Percentiles rank a stretch among this genome's conserved stretches.
These are phyloP conservation scores for Ascochyta viciae-villosae DNA, from an alignment of 2,329 filamentous ascomycete species.

Conservation along the genomic window DNA sequence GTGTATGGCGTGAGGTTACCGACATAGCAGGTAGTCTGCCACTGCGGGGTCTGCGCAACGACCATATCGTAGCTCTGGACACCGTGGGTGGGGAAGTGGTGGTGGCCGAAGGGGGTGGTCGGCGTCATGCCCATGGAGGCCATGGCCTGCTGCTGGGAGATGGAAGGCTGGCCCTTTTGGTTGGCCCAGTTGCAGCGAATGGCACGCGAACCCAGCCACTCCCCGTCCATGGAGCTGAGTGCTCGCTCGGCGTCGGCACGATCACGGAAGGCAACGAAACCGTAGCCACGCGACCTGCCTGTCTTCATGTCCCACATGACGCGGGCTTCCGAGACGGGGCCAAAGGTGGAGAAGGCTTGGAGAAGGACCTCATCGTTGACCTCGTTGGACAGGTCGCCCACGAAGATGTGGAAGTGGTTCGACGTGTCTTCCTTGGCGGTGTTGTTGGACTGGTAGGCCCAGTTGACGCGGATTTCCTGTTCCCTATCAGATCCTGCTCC, in stretches of 20 bases:
- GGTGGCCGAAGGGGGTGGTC: conserved; percentile 93
- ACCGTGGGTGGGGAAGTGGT: conserved; percentile 96
- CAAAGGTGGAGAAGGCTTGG: conserved; percentile 95
- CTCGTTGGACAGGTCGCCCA: conserved; percentile 96
- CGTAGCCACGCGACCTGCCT: conserved; percentile 93
- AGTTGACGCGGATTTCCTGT: conserved; percentile 98
- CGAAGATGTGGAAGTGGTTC: conserved; percentile 98
- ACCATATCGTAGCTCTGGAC: conserved; percentile 98
- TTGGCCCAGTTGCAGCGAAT: conserved; percentile 99
- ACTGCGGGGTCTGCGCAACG: conserved; percentile 89
- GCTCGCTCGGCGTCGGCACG: conserved; percentile 94
- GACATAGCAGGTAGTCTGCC: conserved; percentile 99
- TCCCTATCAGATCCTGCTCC: conserved; percentile 31
- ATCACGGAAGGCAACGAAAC: conserved; percentile 96
- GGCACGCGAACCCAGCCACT: conserved; percentile 97
- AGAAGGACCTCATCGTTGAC: conserved; percentile 95
- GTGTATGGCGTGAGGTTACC: conserved; percentile 98
- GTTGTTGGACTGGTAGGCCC: conserved; percentile 98
- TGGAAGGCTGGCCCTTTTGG: conserved; percentile 99
- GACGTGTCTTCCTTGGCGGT: conserved; percentile 96
- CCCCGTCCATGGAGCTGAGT: conserved; percentile 95
- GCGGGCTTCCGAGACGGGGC: conserved; percentile 92
- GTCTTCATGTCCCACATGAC: conserved; percentile 99
- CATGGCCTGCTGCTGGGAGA: conserved; percentile 97
- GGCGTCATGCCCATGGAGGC: conserved; percentile 97